Evolutionary conservation across 2,329 filamentous ascomycete species (phyloP).

Genomic region (Xylogone sp.): DNA sequence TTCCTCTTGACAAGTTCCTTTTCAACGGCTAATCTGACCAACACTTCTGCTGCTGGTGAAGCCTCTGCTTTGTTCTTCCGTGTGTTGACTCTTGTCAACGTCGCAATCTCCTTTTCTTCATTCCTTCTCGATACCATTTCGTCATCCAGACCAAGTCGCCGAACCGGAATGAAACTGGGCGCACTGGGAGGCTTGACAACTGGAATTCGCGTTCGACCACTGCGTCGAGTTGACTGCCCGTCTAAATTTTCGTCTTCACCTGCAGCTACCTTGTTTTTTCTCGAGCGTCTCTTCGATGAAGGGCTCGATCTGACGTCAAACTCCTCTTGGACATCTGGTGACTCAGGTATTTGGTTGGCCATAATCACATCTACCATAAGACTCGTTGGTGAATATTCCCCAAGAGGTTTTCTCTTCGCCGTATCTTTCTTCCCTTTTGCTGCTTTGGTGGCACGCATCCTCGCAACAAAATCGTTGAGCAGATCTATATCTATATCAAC

Average conservation of each 20-base stretch:
- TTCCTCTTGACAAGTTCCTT: conserved; percentile 36
- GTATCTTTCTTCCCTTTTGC: conserved; percentile 23
- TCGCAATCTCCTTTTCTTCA: conserved; percentile 39
- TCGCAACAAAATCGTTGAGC: conserved; percentile 31
- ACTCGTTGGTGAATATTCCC: conserved; percentile 27
- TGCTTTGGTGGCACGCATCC: conserved; percentile 32
- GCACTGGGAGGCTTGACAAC: conserved; percentile 19
- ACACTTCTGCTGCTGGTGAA: conserved; percentile 24
- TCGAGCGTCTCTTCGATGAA: conserved; percentile 17
- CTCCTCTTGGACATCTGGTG: conserved; percentile 17
- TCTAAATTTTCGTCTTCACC: conserved; percentile 15
- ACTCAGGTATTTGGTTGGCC: conserved; percentile 15
- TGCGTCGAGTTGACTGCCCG: conserved; percentile 21
- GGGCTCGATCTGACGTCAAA: conserved; percentile 15
- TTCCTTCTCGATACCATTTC: conserved; percentile 28
- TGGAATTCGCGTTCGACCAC: conserved; percentile 27
- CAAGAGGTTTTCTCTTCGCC: conserved; percentile 22
- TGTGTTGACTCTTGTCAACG: conserved; percentile 40
- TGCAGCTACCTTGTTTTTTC: conserved; percentile 4
- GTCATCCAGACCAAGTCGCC: conserved; percentile 24
- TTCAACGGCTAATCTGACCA: conserved; percentile 32
- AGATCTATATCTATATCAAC: conserved; percentile 26
- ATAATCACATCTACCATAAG: conserved; percentile 20
- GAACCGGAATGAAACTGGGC: conserved; percentile 27
- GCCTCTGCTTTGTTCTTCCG: conserved; percentile 40